A percentile compares a stretch with the other conserved stretches of the same genome.
phyloP scores from a whole-genome alignment of 106 monocot species.

The Iris macrosiphon region DNA sequence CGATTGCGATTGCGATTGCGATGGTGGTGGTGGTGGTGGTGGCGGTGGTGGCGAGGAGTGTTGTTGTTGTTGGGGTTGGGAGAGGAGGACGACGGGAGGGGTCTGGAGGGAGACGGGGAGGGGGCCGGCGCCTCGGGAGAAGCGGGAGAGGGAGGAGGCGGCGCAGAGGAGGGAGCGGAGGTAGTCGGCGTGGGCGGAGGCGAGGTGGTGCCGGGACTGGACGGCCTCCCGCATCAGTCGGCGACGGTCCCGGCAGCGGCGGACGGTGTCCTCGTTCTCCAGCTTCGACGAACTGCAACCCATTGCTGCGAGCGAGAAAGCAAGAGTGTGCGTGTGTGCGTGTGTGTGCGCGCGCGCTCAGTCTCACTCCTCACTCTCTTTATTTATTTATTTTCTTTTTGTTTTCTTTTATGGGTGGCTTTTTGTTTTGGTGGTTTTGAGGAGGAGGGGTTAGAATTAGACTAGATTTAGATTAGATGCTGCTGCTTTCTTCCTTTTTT shows the following conservation, averaged over 20 bases:
- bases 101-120: slow-evolving; percentile 71
- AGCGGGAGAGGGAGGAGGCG: slow-evolving; percentile 67
- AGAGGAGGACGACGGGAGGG: slow-evolving; percentile 55
- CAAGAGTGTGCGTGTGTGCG: no score
- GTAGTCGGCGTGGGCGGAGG: slow-evolving; percentile 88
- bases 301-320: slow-evolving; percentile 53
- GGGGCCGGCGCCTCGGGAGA: slow-evolving; percentile 57
- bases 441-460: no score
- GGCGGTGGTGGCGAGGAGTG: slow-evolving; percentile 13
- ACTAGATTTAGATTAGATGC: no score
- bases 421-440: no score
- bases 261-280: slow-evolving; percentile 85
- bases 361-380: no score
- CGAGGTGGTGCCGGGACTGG: slow-evolving; percentile 69
- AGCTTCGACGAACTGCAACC: slow-evolving; percentile 84
- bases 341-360: no score
- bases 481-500: no score
- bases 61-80: no score
- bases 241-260: slow-evolving; percentile 93
- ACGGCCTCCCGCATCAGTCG: slow-evolving; percentile 80
- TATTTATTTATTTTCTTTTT: no score
- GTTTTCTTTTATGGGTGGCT: no score
- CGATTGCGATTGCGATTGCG: slow-evolving; percentile 18
- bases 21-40: slow-evolving; percentile 1
- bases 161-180: slow-evolving; percentile 69